Percentiles rank a stretch among this genome's conserved stretches.
phyloP scores from a whole-genome alignment of 148 eudicot genomes.

The Rhododendron ovatum region DNA sequence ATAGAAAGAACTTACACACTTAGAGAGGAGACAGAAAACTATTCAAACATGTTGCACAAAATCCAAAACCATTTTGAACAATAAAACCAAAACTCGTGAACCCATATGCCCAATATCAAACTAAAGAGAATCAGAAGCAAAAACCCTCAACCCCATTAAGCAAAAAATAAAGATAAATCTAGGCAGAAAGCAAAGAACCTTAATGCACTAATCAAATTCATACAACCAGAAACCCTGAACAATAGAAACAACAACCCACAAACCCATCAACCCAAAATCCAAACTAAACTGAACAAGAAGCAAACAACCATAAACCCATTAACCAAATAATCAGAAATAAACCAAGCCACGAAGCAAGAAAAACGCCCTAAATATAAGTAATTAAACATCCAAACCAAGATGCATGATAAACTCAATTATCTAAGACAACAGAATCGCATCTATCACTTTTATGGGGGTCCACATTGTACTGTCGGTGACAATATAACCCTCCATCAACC shows the following conservation, averaged over 20 bases:
- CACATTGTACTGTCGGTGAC: background rate
- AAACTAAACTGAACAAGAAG: background rate
- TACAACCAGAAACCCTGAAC: background rate
- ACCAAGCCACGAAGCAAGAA: background rate
- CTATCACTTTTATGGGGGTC: conserved; percentile 32
- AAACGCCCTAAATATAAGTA: background rate
- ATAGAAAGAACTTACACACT: background rate
- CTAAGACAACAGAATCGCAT: conserved; percentile 29
- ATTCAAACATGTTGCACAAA: background rate
- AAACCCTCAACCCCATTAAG: background rate
- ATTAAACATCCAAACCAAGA: background rate
- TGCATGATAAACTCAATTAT: background rate
- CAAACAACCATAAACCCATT: conserved; percentile 8
- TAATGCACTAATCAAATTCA: background rate
- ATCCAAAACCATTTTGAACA: background rate
- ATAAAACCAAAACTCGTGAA: background rate
- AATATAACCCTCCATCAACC: no score
- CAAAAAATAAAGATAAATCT: background rate
- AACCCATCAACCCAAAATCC: background rate
- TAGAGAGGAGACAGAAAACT: background rate
- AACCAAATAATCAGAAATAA: background rate
- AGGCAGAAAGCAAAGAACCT: background rate
- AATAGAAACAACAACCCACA: background rate
- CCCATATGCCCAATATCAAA: background rate
- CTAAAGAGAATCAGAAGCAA: background rate